Percentiles rank a stretch among this genome's conserved stretches.
These are phyloP conservation scores for Pseudonitzschia multiseries DNA, from an alignment of 108 stramenopile species.

Conservation along the genomic window DNA sequence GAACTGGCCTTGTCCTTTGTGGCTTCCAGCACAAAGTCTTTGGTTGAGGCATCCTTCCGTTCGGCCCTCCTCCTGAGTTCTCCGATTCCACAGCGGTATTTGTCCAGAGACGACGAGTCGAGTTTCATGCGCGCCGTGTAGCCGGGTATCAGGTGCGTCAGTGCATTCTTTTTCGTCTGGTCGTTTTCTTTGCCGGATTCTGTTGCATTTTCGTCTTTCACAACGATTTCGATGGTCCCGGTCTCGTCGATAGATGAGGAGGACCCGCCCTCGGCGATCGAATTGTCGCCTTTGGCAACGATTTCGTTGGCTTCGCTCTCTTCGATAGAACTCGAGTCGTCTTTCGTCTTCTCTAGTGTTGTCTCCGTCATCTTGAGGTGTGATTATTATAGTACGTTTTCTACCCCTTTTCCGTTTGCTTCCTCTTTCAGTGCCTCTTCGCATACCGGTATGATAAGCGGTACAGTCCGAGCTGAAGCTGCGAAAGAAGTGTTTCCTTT, in stretches of 20 bases:
- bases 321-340: neutral
- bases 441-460: too few species aligned
- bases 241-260: neutral
- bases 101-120: slow-evolving; percentile 46
- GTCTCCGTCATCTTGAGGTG: neutral
- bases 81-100: slow-evolving; percentile 33
- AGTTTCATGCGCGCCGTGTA: slow-evolving; percentile 76
- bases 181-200: neutral
- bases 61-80: slow-evolving; percentile 47
- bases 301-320: neutral
- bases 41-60: slow-evolving; percentile 39
- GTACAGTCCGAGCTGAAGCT: too few species aligned
- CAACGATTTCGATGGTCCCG: neutral
- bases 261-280: neutral
- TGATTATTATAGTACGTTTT: neutral
- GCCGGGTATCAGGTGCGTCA: slow-evolving; percentile 77
- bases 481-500: too few species aligned
- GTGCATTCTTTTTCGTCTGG: slow-evolving; percentile 42
- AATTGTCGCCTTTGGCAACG: neutral
- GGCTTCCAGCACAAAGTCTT: slow-evolving; percentile 33
- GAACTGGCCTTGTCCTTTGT: slow-evolving; percentile 24
- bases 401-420: neutral
- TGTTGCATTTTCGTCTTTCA: neutral
- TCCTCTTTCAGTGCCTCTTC: too few species aligned
- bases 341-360: neutral